Percentiles rank a stretch among this genome's conserved stretches.
phyloP scores from a whole-genome alignment of 768 basidiomycete species.

The Gymnopilus junonius region DNA sequence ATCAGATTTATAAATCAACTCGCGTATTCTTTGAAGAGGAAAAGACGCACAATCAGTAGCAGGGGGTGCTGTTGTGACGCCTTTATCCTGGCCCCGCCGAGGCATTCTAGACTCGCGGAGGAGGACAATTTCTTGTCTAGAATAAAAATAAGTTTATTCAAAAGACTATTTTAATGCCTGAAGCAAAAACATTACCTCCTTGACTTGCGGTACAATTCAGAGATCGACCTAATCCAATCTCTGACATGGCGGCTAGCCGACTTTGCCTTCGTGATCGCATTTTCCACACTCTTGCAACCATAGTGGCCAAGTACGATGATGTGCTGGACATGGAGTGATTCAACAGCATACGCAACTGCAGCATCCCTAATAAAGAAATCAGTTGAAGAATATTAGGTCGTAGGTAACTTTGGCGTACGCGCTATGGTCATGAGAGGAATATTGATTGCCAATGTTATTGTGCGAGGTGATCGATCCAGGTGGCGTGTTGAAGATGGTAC shows the following conservation, averaged over 20 bases:
- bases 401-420: conserved; percentile 28
- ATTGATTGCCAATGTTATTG: conserved; percentile 41
- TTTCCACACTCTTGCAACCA: conserved; percentile 39
- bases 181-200: conserved; percentile 29
- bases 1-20: not conserved
- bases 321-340: conserved; percentile 37
- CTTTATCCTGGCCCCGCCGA: conserved; percentile 29
- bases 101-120: conserved; percentile 37
- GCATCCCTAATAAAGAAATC: conserved; percentile 29
- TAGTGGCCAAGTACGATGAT: conserved; percentile 45
- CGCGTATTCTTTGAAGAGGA: not conserved
- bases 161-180: not conserved
- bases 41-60: conserved; percentile 27
- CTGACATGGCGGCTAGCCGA: conserved; percentile 26
- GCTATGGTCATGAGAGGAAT: conserved; percentile 34
- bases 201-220: conserved; percentile 33
- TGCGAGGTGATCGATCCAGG: conserved; percentile 37
- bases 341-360: conserved; percentile 38
- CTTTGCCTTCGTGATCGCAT: conserved; percentile 31
- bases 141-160: not conserved
- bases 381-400: not conserved
- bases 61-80: conserved; percentile 23
- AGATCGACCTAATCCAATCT: conserved; percentile 38
- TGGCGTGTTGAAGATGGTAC: conserved; percentile 37
- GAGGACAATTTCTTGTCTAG: conserved; percentile 38